Evolutionary conservation across 1,139 yeast species (phyloP).

Genomic region (Scheffersomyces illinoinensis): DNA sequence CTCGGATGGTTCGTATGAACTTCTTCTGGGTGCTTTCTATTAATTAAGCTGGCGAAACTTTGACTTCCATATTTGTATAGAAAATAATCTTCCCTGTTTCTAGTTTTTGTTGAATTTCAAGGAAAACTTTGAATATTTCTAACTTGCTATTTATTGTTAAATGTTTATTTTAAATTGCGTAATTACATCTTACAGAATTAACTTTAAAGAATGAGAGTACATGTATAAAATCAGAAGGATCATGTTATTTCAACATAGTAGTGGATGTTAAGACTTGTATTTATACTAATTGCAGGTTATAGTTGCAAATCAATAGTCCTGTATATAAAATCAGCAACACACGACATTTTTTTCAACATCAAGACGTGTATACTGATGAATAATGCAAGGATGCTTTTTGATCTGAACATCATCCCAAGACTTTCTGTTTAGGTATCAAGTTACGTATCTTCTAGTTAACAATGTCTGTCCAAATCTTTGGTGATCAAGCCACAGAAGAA

Average conservation of each 20-base stretch:
- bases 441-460: background rate
- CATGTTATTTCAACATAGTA: background rate
- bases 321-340: background rate
- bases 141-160: no score
- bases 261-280: background rate
- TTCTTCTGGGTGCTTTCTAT: no score
- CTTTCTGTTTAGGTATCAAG: background rate
- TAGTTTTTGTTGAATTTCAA: background rate
- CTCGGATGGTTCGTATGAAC: background rate
- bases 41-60: no score
- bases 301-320: background rate
- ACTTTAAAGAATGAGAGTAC: no score
- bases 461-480: constrained; percentile 88
- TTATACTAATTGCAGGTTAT: background rate
- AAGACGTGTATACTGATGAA: background rate
- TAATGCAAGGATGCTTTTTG: background rate
- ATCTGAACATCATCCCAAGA: background rate
- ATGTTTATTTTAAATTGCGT: background rate
- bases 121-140: no score
- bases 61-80: background rate
- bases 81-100: background rate
- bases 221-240: background rate
- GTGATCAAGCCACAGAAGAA: constrained; percentile 97
- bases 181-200: no score
- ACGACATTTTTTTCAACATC: background rate